These are phyloP conservation scores for Aspergillus sp. DNA, from an alignment of 2,329 filamentous ascomycete genomes.

Conservation along the genomic window DNA sequence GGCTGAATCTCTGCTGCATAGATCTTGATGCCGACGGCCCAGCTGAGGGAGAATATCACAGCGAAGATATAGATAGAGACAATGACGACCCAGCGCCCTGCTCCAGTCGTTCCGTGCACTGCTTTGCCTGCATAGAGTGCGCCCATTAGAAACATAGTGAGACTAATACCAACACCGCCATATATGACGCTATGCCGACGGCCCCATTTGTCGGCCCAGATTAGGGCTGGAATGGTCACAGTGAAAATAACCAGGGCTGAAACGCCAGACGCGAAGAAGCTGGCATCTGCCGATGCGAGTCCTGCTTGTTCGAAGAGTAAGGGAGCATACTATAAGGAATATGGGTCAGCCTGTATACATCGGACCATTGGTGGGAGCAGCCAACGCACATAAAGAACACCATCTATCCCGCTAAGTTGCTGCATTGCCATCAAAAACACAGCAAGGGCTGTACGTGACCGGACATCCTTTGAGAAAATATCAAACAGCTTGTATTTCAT, in stretches of 20 bases:
- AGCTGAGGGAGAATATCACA: constrained; percentile 41
- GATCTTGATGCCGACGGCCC: constrained; percentile 58
- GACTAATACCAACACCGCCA: constrained; percentile 53
- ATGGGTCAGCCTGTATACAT: neutral
- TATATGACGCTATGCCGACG: constrained; percentile 55
- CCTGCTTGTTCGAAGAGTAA: constrained; percentile 61
- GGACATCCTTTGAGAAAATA: constrained; percentile 43
- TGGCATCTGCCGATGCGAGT: constrained; percentile 52
- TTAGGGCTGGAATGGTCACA: constrained; percentile 57
- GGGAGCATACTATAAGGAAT: constrained; percentile 54
- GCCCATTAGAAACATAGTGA: constrained; percentile 38
- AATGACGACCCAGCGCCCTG: constrained; percentile 32
- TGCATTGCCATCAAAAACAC: constrained; percentile 61
- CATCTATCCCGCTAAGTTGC: constrained; percentile 64
- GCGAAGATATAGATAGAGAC: constrained; percentile 30
- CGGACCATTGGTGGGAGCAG: neutral
- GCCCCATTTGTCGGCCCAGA: constrained; percentile 59
- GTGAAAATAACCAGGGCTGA: constrained; percentile 60
- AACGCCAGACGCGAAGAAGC: constrained; percentile 62
- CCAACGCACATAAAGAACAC: constrained; percentile 56
- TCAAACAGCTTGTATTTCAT: constrained; percentile 27
- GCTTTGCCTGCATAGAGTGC: constrained; percentile 32
- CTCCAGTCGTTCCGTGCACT: constrained; percentile 28
- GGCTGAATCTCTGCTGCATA: constrained; percentile 62
- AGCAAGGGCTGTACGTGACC: constrained; percentile 51